Conservation (phyloP, 257 asterid species). For the Cinchona pubescens region DNA sequence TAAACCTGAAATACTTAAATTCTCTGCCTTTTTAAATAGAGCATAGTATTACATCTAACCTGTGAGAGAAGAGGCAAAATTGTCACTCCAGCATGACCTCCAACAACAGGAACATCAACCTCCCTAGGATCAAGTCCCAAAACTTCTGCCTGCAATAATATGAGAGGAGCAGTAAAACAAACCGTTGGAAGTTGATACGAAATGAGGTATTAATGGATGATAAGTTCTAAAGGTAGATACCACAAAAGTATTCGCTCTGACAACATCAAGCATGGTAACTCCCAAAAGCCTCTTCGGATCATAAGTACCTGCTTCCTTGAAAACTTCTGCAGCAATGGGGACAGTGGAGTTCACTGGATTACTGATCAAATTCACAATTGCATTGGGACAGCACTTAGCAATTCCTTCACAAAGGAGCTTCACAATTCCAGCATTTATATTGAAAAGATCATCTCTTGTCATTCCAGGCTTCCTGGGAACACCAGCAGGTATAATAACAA, state of each 20-base stretch:
- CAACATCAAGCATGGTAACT: constrained; percentile 92
- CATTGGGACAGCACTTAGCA: constrained; percentile 70
- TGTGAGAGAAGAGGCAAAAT: constrained; percentile 91
- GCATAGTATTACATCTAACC: constrained; percentile 28
- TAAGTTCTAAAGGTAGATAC: constrained; percentile 29
- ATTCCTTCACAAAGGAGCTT: constrained; percentile 79
- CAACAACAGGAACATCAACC: constrained; percentile 83
- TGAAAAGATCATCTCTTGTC: constrained; percentile 89
- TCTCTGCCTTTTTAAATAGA: not conserved
- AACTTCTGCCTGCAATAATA: constrained; percentile 69
- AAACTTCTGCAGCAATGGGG: constrained; percentile 90
- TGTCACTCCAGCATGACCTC: constrained; percentile 95
- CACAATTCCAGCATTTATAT: constrained; percentile 87
- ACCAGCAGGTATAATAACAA: constrained; percentile 85
- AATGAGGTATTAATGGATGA: not conserved
- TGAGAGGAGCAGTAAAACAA: not conserved
- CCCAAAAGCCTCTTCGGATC: constrained; percentile 85
- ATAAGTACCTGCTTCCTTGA: constrained; percentile 85
- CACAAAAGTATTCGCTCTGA: constrained; percentile 87
- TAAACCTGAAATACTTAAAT: not conserved
- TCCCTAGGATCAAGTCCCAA: constrained; percentile 90
- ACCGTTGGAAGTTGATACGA: too few relatives aligned
- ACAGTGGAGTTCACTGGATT: constrained; percentile 92
- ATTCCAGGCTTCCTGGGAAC: constrained; percentile 92
- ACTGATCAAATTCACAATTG: constrained; percentile 77